A percentile compares a stretch with the other conserved stretches of the same genome.
phyloP scores from a whole-genome alignment of 352 stramenopile species.

The Pythium rishiriense region DNA sequence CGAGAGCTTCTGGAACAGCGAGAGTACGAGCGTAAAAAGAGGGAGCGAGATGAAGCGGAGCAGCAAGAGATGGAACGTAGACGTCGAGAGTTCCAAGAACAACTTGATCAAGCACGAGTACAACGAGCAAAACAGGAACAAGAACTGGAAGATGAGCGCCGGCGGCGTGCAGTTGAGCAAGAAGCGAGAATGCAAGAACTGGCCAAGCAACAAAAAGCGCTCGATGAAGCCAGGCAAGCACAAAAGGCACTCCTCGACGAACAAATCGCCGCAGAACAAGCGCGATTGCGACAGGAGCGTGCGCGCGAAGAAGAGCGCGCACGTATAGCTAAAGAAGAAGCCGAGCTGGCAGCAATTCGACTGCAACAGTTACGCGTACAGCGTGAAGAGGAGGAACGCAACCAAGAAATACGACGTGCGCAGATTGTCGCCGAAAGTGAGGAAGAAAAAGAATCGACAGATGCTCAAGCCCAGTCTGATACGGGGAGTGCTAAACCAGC shows the following conservation, averaged over 20 bases:
- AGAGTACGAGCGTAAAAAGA: constrained; percentile 46
- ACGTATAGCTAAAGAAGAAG: constrained; percentile 21
- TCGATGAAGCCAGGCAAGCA: constrained; percentile 34
- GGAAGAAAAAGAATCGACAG: background rate
- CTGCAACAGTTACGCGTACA: constrained; percentile 30
- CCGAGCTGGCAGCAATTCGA: constrained; percentile 21
- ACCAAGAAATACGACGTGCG: background rate
- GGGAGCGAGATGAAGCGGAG: constrained; percentile 40
- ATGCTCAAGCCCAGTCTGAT: background rate
- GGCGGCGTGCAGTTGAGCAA: constrained; percentile 30
- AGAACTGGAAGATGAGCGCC: constrained; percentile 29
- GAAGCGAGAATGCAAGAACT: constrained; percentile 40
- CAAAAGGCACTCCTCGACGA: constrained; percentile 34
- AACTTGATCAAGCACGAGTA: constrained; percentile 38
- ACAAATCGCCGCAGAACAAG: constrained; percentile 25
- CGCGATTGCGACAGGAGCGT: constrained; percentile 18
- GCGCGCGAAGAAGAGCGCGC: constrained; percentile 26
- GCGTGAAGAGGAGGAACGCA: constrained; percentile 22
- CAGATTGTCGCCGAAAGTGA: too few relatives aligned
- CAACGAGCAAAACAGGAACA: constrained; percentile 43
- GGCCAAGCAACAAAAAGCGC: constrained; percentile 32
- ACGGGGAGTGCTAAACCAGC: background rate
- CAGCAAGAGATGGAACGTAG: constrained; percentile 37
- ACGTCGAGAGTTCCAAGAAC: constrained; percentile 44
- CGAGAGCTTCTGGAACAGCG: constrained; percentile 50